A percentile compares a stretch with the other conserved stretches of the same genome.
phyloP scores from a whole-genome alignment of 2,329 filamentous ascomycete genomes.

The Epichloe typhina region DNA sequence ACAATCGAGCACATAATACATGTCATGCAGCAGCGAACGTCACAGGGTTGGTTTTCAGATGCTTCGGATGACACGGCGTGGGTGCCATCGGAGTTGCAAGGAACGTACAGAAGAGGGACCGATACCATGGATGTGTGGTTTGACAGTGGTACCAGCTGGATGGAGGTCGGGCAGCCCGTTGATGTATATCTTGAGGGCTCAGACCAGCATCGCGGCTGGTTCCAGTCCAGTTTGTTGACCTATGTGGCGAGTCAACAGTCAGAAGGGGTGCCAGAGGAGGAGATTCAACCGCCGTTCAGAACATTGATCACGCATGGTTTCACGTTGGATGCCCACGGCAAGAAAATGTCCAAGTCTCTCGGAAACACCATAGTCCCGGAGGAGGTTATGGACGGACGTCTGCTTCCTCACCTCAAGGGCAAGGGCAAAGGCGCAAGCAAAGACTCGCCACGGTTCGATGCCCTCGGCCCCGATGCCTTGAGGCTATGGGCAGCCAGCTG shows the following conservation, averaged over 20 bases:
- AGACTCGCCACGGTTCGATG: constrained; percentile 38
- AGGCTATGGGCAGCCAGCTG: constrained; percentile 84
- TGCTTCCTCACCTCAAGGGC: constrained; percentile 56
- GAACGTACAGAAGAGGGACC: constrained; percentile 57
- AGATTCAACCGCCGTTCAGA: constrained; percentile 55
- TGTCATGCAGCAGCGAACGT: constrained; percentile 62
- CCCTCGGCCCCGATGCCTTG: constrained; percentile 73
- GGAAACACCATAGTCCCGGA: constrained; percentile 75
- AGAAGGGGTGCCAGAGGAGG: constrained; percentile 13
- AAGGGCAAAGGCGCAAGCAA: constrained; percentile 23
- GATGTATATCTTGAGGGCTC: constrained; percentile 90
- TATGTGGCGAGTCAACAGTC: constrained; percentile 52
- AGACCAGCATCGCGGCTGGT: constrained; percentile 96
- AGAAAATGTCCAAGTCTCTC: constrained; percentile 97
- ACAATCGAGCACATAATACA: constrained; percentile 76
- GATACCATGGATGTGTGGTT: constrained; percentile 99
- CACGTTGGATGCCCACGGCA: constrained; percentile 75
- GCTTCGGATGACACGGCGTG: constrained; percentile 60
- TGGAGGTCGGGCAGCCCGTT: constrained; percentile 41
- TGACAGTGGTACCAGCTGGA: constrained; percentile 94
- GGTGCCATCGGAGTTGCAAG: constrained; percentile 53
- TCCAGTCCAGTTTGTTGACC: constrained; percentile 89
- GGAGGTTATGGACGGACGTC: constrained; percentile 72
- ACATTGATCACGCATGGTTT: constrained; percentile 93
- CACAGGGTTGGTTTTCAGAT: constrained; percentile 94